Percentiles rank a stretch among this genome's conserved stretches.
phyloP scores from a whole-genome alignment of 345 rosid species.

The Populus ilicifolia region DNA sequence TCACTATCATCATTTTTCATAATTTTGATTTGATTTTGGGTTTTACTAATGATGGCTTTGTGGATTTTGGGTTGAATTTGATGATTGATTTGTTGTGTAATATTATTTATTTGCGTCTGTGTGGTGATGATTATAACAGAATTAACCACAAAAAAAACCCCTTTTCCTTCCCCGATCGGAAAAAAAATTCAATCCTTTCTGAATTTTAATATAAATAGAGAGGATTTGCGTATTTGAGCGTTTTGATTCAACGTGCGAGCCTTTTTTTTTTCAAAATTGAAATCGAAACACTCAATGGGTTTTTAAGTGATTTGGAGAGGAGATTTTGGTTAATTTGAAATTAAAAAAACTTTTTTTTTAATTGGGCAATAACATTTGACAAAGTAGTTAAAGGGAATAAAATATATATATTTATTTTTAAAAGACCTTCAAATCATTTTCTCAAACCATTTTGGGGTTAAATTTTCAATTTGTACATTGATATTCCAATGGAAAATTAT shows the following conservation, averaged over 20 bases:
- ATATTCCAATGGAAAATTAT: too few species aligned
- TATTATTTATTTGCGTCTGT: neutral
- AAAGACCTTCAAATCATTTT: too few species aligned
- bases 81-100: neutral
- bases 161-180: neutral
- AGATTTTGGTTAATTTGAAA: neutral
- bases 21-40: conserved; percentile 5
- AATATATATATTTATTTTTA: too few species aligned
- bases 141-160: neutral
- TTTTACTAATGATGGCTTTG: neutral
- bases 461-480: too few species aligned
- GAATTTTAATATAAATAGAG: too few species aligned
- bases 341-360: too few species aligned
- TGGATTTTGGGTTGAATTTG: neutral
- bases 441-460: too few species aligned
- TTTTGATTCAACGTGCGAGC: neutral
- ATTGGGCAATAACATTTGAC: too few species aligned
- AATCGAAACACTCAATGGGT: neutral
- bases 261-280: neutral
- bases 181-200: too few species aligned
- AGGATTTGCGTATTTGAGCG: neutral
- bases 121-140: neutral
- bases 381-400: too few species aligned
- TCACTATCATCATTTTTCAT: neutral
- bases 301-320: neutral